Evolutionary conservation across 129 eudicot genomes (phyloP), one percentile per base, ranked within the genome.

Genomic region (Centaurea solstitialis): DNA sequence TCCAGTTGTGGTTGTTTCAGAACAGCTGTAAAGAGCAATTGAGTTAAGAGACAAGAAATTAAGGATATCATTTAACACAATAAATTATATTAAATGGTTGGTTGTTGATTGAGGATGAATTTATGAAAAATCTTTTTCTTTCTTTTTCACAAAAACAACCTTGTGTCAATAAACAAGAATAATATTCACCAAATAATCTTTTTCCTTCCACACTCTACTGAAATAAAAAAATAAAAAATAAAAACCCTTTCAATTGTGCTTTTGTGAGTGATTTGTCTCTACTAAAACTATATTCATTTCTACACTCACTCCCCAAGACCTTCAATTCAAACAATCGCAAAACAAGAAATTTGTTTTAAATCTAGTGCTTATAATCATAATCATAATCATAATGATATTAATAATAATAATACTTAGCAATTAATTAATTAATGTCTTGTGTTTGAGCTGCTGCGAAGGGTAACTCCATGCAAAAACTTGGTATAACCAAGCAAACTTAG

Each of bases 391-490:
- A 50, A n/a, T n/a, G n/a, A n/a, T n/a, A n/a, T n/a, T n/a, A n/a
- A 15, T 50, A 26, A 26, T 26, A 26, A 26, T 33, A 33, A 33
- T 33, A 33, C 37, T 33, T 33, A 33, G 5, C 37, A 33, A 33
- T 33, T 33, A 33, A 33, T 53, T 89, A 76, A 89, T 68, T 81
- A 91, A 78, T 88, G 98, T 88, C 98, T 94, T 82, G 92, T 88
- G 83, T 88, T 88, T 82, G 97, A 80, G 82, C 9, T 17, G 71
- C 97, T 94, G 23, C 97, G 97, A 76, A 91, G 87, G 5, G 98
- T 94, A 65, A 94, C 91, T 13, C 98, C 98, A 83, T 94, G 97
- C 92, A 94, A 92, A 92, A 94, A 92, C 86, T 89, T 92, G 85
- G 97, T 88, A 82, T 92, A 94, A 18, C 97, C 98, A 75, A 90